Evolutionary conservation across 345 rosid genomes (phyloP), one percentile per base, ranked within the genome.

Genomic region (Boechera retrofracta): DNA sequence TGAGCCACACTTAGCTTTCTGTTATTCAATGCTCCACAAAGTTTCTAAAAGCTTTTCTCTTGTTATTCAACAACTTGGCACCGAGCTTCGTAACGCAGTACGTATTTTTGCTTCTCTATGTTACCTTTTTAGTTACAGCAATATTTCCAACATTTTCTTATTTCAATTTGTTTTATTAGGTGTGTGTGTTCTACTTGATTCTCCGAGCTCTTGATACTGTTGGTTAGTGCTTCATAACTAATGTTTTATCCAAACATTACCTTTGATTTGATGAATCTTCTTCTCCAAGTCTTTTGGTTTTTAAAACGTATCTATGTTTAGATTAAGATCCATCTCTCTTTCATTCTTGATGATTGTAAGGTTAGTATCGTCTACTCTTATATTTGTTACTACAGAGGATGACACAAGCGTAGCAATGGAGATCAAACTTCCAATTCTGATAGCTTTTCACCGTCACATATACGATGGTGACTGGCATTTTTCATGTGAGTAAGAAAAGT

Each of bases 131-230:
- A 6, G n/a, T 42, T 11, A 41, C 18, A 62, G 1, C 41, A 52
- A 28, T 7, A 39, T 29, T 28, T 35, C 28, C 18, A 71, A 44
- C 28, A 45, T 45, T 67, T 68, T 61, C 7, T 9, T 45, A 11
- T 11, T 28, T 32, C 2, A 2, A 55, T 41, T 12, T 38, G 32
- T 9, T 24, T 42, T 10, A 12, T 41, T 83, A 93, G 98, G 91
- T 93, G 58, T 89, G 94, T 85, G 81, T 93, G 75, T 88, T 89
- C 75, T 91, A 91, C 83, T 75, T 93, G 85, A 91, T 93, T 77
- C 96, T 91, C 62, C 91, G 96, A 57, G 98, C 97, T 56, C 97
- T 93, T 44, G 98, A 93, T 69, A 93, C 98, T 16, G 89, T 93
- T 80, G 98, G 97, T 93, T 76, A 62, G 94, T 87, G 58, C 71